Evolutionary conservation across 345 rosid species (phyloP), one percentile per base, ranked within the genome.

Genomic region (Citropsis articulata): DNA sequence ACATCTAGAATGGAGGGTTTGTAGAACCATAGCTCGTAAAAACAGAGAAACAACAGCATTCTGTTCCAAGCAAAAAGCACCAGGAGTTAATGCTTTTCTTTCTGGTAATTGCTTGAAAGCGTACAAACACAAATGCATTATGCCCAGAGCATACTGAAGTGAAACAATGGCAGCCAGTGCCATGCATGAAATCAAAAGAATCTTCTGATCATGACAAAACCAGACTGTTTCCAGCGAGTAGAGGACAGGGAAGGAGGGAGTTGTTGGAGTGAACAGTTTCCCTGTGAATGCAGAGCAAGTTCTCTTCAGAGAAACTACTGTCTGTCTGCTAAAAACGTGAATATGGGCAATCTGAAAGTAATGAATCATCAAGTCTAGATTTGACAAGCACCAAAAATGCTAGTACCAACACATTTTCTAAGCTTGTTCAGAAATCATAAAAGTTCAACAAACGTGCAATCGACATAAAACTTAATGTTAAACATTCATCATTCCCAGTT

Each of bases 271-370:
- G 18, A 60, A 9, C 69, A 60, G 67, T 61, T 66, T 36, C 53
- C 81, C 79, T 78, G 76, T 35, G 75, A 69, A 69, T 53, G 28
- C 6, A 56, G n/a, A 80, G 56, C 53, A 76, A 61, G 22, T n/a
- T 69, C n/a, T 64, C 55, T 66, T 53, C 56, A 73, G 36, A 45
- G 50, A 33, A 68, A 62, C 69, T 31, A 60, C 42, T 28, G 8
- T 62, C 31, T 28, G 8, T 48, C 9, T 18, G 45, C 31, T 24
- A 50, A 75, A 35, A 73, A 22, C 4, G 7, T 35, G n/a, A 9
- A 35, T 13, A 13, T 18, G 4, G 9, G 19, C 45, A 75, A 38
- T 60, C n/a, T 22, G 5, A 55, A 35, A 14, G 56, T 19, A 25
- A 2, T 24, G 65, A 60, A 60, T 55, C 30, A 53, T 30, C 53